Evolutionary conservation across 345 rosid genomes (phyloP), one percentile per base, ranked within the genome.

Genomic region (Cardamine resedifolia): DNA sequence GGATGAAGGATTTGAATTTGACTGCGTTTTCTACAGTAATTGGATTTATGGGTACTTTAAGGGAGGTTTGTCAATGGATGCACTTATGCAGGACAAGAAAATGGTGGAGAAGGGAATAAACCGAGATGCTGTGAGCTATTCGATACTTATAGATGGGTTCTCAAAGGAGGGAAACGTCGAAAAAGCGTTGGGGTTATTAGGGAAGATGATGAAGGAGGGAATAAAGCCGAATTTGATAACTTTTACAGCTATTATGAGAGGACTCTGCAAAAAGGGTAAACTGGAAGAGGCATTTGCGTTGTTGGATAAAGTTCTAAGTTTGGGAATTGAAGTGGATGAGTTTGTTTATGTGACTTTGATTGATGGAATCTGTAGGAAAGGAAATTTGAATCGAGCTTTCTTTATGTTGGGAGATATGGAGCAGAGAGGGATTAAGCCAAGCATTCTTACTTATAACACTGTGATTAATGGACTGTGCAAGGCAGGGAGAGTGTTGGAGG

Each of bases 381-480:
- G 92, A 53, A 70, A 83, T 80, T 80, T 90, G 58, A 81, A 60
- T 64, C 75, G 15, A 27, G 92, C 67, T 60, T 85, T 78, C 79
- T 41, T 50, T 50, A 55, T 92, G 72, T 81, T 90, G 51, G 84
- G 58, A 73, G 96, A 86, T 57, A 90, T 90, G 96, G 90, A 88
- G 83, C 76, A 73, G 73, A 87, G 81, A 77, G 86, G 87, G 52
- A 85, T 92, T 58, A 71, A 71, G 60, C 91, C 90, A 4, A 81
- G 84, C 72, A 70, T 81, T 30, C 68, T 86, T 57, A 80, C 90
- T 0, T 90, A 78, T 70, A 92, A 87, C 73, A 85, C 79, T 30
- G 73, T 90, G 68, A 83, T 90, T 63, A 87, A 82, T 64, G 90
- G 96, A 30, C 69, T 92, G 44, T 92, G 95, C 76, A 86, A 81